These are phyloP conservation scores for Ilyonectria mors-panacis DNA, from an alignment of 2,329 filamentous ascomycete genomes.

Conservation along the genomic window DNA sequence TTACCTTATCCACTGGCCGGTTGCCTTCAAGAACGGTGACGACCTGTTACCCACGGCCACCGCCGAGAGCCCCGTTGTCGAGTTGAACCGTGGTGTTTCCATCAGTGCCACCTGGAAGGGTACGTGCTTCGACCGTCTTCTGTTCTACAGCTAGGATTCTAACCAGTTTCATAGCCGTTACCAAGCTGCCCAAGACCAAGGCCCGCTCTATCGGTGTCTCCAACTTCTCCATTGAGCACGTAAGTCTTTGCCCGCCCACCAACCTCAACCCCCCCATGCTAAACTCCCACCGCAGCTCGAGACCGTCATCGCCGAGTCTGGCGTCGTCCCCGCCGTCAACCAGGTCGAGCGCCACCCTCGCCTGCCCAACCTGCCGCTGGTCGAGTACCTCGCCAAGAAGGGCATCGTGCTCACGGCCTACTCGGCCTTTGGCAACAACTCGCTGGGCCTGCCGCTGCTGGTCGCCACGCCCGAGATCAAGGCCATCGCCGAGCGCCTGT, in stretches of 20 bases:
- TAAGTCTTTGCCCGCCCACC: slow-evolving; percentile 35
- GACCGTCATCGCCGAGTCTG: slow-evolving; percentile 69
- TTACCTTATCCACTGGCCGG: slow-evolving; percentile 77
- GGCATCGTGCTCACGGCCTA: slow-evolving; percentile 78
- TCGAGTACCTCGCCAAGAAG: slow-evolving; percentile 74
- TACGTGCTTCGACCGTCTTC: slow-evolving; percentile 27
- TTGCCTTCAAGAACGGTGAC: slow-evolving; percentile 58
- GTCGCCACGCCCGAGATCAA: slow-evolving; percentile 70
- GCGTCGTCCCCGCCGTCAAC: slow-evolving; percentile 74
- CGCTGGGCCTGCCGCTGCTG: slow-evolving; percentile 63
- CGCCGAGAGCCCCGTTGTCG: slow-evolving; percentile 47
- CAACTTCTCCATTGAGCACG: slow-evolving; percentile 76
- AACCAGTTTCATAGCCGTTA: slow-evolving; percentile 56
- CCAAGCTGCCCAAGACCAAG: slow-evolving; percentile 72
- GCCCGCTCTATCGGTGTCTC: slow-evolving; percentile 79
- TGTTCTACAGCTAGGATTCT: not conserved
- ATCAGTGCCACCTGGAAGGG: slow-evolving; percentile 63
- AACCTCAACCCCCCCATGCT: slow-evolving; percentile 20
- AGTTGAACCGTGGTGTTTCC: slow-evolving; percentile 61
- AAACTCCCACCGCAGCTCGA: slow-evolving; percentile 59
- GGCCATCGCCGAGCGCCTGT: slow-evolving; percentile 66
- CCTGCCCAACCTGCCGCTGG: slow-evolving; percentile 69
- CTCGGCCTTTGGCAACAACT: slow-evolving; percentile 69
- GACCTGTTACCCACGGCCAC: slow-evolving; percentile 63
- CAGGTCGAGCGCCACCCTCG: slow-evolving; percentile 79